Evolutionary conservation across 345 rosid species (phyloP).

Genomic region (Mercurialis annua): DNA sequence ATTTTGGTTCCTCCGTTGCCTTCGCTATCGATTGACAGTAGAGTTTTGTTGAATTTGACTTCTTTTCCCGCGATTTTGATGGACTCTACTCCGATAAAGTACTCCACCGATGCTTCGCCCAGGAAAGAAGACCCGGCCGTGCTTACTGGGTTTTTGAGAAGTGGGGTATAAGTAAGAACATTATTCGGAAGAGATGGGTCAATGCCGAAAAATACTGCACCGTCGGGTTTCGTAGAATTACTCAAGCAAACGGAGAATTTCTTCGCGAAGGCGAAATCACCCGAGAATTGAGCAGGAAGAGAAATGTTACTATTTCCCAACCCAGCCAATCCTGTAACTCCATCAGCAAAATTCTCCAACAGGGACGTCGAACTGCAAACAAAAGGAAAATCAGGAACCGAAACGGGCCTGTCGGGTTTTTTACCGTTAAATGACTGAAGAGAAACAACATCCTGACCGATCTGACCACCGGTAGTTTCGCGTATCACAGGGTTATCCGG

Average conservation of each 20-base stretch:
- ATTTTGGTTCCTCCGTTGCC: constrained; percentile 61
- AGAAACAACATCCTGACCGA: constrained; percentile 50
- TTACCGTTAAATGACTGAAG: constrained; percentile 62
- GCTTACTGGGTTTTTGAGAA: constrained; percentile 28
- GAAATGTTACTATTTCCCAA: constrained; percentile 23
- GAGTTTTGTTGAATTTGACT: constrained; percentile 14
- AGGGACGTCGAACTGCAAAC: constrained; percentile 12
- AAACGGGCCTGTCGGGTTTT: constrained; percentile 49
- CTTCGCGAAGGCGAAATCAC: constrained; percentile 20
- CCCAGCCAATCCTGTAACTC: constrained; percentile 33
- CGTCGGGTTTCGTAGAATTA: constrained; percentile 17
- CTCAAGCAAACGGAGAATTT: constrained; percentile 45
- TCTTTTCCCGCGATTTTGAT: constrained; percentile 20
- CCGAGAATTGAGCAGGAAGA: constrained; percentile 19
- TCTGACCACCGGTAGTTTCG: constrained; percentile 40
- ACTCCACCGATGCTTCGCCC: constrained; percentile 28
- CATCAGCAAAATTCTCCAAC: constrained; percentile 17
- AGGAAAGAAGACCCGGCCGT: constrained; percentile 12
- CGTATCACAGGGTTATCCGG: constrained; percentile 54
- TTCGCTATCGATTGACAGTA: constrained; percentile 17
- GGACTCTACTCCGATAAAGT: constrained; percentile 29
- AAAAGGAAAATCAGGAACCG: constrained; percentile 33
- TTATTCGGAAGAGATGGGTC: constrained; percentile 29
- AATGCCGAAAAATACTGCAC: constrained; percentile 24
- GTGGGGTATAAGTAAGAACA: background rate